phyloP scores from a whole-genome alignment of 345 rosid genomes.

The Aquilaria malaccensis region DNA sequence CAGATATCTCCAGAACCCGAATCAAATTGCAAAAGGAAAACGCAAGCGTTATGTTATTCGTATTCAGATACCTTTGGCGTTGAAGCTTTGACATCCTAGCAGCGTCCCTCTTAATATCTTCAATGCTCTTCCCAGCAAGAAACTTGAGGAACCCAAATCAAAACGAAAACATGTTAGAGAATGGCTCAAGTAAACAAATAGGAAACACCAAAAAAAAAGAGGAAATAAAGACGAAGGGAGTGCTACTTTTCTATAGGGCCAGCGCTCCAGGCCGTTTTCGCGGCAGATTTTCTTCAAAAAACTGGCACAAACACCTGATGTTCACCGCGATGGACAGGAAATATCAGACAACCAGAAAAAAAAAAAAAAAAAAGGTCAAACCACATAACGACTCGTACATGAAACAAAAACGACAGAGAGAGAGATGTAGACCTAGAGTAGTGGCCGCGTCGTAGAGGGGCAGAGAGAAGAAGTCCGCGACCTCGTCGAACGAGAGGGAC shows the following conservation, averaged over 20 bases:
- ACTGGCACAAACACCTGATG: constrained; percentile 32
- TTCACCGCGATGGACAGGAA: neutral
- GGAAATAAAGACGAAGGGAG: too few species aligned
- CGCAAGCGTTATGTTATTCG: too few species aligned
- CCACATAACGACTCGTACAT: neutral
- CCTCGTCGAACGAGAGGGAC: constrained; percentile 20
- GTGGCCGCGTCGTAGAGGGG: constrained; percentile 33
- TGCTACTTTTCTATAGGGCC: constrained; percentile 39
- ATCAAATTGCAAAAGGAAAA: too few species aligned
- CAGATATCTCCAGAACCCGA: too few species aligned
- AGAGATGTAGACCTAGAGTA: constrained; percentile 20
- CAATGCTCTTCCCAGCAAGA: constrained; percentile 30
- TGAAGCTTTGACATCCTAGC: constrained; percentile 24
- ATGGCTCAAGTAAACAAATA: neutral
- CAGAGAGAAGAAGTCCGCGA: constrained; percentile 30
- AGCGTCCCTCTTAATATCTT: constrained; percentile 29
- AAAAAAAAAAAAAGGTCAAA: neutral
- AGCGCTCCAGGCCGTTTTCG: constrained; percentile 39
- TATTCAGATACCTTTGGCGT: constrained; percentile 20
- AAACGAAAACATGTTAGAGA: neutral
- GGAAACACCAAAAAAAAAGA: neutral
- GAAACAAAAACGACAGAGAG: neutral
- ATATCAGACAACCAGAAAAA: neutral
- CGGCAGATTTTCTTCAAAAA: constrained; percentile 40
- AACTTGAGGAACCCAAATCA: constrained; percentile 11